These are phyloP conservation scores for Aurinia saxatilis DNA, from an alignment of 345 rosid species.

Conservation along the genomic window DNA sequence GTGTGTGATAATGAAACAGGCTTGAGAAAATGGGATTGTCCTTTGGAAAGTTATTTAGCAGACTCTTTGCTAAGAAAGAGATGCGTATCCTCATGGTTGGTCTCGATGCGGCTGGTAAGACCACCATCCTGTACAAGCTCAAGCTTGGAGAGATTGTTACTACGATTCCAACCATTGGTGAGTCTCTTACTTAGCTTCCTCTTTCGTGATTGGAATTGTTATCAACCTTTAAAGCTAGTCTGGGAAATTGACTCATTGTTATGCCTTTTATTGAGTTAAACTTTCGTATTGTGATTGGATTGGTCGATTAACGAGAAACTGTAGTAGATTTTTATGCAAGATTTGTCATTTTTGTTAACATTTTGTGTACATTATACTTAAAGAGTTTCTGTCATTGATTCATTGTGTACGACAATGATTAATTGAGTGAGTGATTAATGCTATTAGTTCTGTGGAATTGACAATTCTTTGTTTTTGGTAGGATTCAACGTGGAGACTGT, in stretches of 20 bases:
- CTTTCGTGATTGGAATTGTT: not conserved
- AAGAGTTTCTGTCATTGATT: not conserved
- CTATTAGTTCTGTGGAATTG: too few relatives aligned
- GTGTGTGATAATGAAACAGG: constrained; percentile 5
- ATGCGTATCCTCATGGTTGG: too few relatives aligned
- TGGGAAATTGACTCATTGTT: not conserved
- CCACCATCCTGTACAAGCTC: too few relatives aligned
- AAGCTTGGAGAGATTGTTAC: too few relatives aligned
- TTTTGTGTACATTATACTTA: not conserved
- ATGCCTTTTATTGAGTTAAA: not conserved
- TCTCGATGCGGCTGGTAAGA: too few relatives aligned
- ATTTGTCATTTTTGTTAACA: not conserved
- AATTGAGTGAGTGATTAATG: too few relatives aligned
- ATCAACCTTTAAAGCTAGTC: not conserved
- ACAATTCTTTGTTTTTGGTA: too few relatives aligned
- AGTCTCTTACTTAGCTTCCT: too few relatives aligned
- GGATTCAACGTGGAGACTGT: too few relatives aligned
- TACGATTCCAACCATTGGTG: constrained; percentile 70
- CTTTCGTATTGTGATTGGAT: not conserved
- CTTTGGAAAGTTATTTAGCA: constrained; percentile 56
- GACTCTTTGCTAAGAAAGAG: constrained; percentile 49
- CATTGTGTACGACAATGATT: not conserved
- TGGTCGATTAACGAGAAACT: not conserved
- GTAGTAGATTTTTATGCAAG: too few relatives aligned
- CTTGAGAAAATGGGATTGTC: constrained; percentile 52